Evolutionary conservation across 371 early-diverging fungal genomes (phyloP).

Genomic region (Chytridium lagenaria): DNA sequence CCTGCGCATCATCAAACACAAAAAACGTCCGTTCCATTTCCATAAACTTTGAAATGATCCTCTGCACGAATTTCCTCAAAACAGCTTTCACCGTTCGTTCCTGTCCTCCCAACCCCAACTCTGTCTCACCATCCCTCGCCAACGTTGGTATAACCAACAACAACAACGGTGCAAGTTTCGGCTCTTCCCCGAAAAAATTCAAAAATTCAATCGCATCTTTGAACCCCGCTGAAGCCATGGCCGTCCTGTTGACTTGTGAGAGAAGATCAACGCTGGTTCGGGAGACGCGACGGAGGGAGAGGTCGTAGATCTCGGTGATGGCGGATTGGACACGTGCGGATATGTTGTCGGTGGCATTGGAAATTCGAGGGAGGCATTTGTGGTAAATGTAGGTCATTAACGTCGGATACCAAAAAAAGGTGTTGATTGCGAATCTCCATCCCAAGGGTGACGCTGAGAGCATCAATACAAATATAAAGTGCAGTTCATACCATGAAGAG

Average conservation of each 20-base stretch:
- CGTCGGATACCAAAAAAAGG: too few relatives aligned
- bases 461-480: too few relatives aligned
- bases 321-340: background rate
- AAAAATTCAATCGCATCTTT: background rate
- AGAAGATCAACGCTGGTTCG: background rate
- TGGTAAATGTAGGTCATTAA: background rate
- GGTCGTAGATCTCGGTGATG: background rate
- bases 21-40: background rate
- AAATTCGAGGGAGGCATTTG: background rate
- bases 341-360: background rate
- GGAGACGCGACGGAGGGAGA: background rate
- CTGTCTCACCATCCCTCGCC: background rate
- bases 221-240: background rate
- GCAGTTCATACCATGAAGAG: too few relatives aligned
- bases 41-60: background rate
- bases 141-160: background rate
- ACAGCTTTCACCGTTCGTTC: background rate
- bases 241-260: background rate
- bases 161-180: background rate
- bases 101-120: background rate
- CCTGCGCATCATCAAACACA: constrained; percentile 6
- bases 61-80: background rate
- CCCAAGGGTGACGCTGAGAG: too few relatives aligned
- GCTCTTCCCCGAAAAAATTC: background rate
- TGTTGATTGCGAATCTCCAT: too few relatives aligned